Evolutionary conservation across 805 yeast species (phyloP).

Genomic region (Lipomyces anomalus): DNA sequence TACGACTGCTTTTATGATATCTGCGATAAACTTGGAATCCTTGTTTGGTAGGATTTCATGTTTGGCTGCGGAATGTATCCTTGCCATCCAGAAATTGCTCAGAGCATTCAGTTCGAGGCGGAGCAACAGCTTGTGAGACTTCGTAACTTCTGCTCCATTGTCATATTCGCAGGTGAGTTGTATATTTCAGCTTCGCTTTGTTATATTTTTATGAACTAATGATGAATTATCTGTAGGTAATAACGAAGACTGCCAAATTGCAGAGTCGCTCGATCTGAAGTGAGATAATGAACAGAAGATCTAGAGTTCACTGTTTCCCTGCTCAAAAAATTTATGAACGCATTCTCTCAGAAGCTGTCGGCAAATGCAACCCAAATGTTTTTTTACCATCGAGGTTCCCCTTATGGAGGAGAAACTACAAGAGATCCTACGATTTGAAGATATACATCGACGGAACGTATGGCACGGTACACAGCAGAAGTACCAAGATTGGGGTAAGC

Average conservation of each 20-base stretch:
- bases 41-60: conserved; percentile 55
- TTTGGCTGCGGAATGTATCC: conserved; percentile 56
- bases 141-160: conserved; percentile 40
- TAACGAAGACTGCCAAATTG: conserved; percentile 45
- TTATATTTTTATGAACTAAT: no score
- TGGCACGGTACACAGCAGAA: conserved; percentile 50
- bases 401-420: conserved; percentile 41
- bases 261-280: conserved; percentile 31
- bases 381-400: conserved; percentile 47
- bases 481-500: conserved; percentile 45
- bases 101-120: conserved; percentile 37
- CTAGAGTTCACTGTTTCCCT: conserved; percentile 29
- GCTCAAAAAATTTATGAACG: conserved; percentile 42
- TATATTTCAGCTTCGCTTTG: no score
- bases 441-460: conserved; percentile 52
- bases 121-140: conserved; percentile 39
- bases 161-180: conserved; percentile 39
- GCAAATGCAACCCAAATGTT: conserved; percentile 27
- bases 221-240: no score
- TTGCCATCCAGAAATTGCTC: conserved; percentile 36
- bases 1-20: conserved; percentile 39
- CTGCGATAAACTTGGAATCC: conserved; percentile 42
- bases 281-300: conserved; percentile 21
- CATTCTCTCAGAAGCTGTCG: conserved; percentile 37
- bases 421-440: conserved; percentile 42